A percentile compares a stretch with the other conserved stretches of the same genome.
phyloP scores from a whole-genome alignment of 176 grass and related monocot species.

The Oryza glaberrima region DNA sequence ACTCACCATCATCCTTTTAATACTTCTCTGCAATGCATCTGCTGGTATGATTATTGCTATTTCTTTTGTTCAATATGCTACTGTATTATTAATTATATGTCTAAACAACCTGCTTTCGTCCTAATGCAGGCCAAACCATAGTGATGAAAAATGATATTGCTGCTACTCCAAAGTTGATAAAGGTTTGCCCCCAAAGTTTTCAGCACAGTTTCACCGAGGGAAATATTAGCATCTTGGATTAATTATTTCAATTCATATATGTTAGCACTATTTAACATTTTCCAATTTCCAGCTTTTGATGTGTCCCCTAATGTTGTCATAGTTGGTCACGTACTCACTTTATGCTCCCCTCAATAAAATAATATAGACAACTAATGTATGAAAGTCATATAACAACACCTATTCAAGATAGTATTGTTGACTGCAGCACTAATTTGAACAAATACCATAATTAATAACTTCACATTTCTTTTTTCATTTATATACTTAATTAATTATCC shows the following conservation, averaged over 20 bases:
- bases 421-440: neutral
- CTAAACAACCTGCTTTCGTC: slow-evolving; percentile 31
- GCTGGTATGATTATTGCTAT: slow-evolving; percentile 35
- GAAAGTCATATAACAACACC: slow-evolving; percentile 32
- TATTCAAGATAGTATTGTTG: neutral
- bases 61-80: slow-evolving; percentile 29
- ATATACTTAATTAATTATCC: neutral
- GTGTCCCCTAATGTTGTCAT: neutral
- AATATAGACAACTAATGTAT: slow-evolving; percentile 10
- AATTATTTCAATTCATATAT: slow-evolving; percentile 18
- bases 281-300: slow-evolving; percentile 20
- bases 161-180: slow-evolving; percentile 33
- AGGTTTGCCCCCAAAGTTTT: slow-evolving; percentile 43
- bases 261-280: neutral
- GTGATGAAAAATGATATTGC: slow-evolving; percentile 39
- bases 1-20: slow-evolving; percentile 51
- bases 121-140: slow-evolving; percentile 47
- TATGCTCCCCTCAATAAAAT: neutral
- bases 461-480: slow-evolving; percentile 16
- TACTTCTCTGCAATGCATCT: slow-evolving; percentile 50
- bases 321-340: neutral
- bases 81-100: neutral
- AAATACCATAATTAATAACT: slow-evolving; percentile 3
- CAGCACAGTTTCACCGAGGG: neutral
- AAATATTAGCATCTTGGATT: neutral